phyloP scores from a whole-genome alignment of 2,329 filamentous ascomycete genomes.

The Coniella lustricola region DNA sequence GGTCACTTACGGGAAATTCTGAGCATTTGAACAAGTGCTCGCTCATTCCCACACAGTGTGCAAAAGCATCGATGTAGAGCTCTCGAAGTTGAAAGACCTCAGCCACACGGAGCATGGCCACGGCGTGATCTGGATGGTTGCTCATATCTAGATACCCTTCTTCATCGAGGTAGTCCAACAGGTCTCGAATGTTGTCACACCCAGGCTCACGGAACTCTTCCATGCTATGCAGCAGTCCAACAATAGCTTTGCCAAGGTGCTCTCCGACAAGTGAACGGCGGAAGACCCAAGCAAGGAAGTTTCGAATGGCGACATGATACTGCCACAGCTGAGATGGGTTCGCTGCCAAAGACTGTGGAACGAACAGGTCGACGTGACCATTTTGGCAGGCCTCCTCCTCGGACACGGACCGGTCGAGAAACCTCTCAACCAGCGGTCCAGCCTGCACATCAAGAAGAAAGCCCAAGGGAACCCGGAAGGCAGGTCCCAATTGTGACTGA shows the following conservation, averaged over 20 bases:
- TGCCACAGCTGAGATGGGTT: slow-evolving; percentile 48
- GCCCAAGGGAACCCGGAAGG: slow-evolving; percentile 58
- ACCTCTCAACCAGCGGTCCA: slow-evolving; percentile 50
- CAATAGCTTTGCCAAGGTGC: slow-evolving; percentile 56
- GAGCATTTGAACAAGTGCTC: slow-evolving; percentile 47
- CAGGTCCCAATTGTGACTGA: slow-evolving; percentile 57
- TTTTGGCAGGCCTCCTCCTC: slow-evolving; percentile 15
- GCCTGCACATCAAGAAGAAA: slow-evolving; percentile 52
- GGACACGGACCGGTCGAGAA: slow-evolving; percentile 31
- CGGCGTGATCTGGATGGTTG: slow-evolving; percentile 58
- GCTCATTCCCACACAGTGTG: slow-evolving; percentile 73
- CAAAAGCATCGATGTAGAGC: slow-evolving; percentile 68
- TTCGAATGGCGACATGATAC: slow-evolving; percentile 64
- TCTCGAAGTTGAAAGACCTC: slow-evolving; percentile 57
- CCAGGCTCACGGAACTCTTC: slow-evolving; percentile 49
- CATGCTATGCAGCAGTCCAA: slow-evolving; percentile 59
- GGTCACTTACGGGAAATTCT: slow-evolving; percentile 52
- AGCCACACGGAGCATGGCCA: slow-evolving; percentile 61
- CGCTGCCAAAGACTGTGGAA: slow-evolving; percentile 54
- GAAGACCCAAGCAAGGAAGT: slow-evolving; percentile 67
- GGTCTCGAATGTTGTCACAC: slow-evolving; percentile 51
- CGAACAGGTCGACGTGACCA: slow-evolving; percentile 53
- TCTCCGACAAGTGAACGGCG: slow-evolving; percentile 60
- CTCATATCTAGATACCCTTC: slow-evolving; percentile 64
- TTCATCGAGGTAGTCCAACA: slow-evolving; percentile 59